Base-by-base conservation (phyloP, 192 early-diverging fungal genomes). In the Dispira simplex region DNA sequence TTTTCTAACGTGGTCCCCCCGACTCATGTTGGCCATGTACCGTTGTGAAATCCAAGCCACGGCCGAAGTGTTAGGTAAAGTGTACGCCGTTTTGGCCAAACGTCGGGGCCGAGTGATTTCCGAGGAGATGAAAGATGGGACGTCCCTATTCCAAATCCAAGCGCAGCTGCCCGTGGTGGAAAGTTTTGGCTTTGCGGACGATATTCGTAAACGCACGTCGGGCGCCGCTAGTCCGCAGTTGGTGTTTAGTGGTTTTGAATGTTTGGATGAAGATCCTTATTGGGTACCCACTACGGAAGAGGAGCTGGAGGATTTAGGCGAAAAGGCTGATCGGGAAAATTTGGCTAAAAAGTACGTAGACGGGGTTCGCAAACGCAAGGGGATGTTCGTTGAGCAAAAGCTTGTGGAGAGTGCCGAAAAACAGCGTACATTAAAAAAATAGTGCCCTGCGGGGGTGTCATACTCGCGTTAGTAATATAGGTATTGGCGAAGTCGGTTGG, bases 231-330 rank as follows among this genome's bases (percentile, higher is more conserved):
- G 83, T 64, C 97, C 97, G 2, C 89, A 97, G 66, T 76, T 99
- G 27, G 85, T 99, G 45, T 99, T 97, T 75, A 84, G 79, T 46
- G 94, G 95, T 3, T 99, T 92, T 71, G 94, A 97, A 70, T 70
- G 88, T 55, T 71, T 98, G 46, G 89, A 98, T 54, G 75, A 82
- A 53, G 95, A 99, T 72, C 97, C 97, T 14, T 98, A 94, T 79
- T 99, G 95, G 97, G 93, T 95, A 8, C 97, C 97, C 8, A 91
- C 85, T 8, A 98, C 97, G 5, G 86, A 93, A 65, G 93, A 97
- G 72, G 94, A 98, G 74, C 75, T 99, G 62, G 97, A 99, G 70
- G 97, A 99, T 70, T 67, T 98, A 59, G 95, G 97, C 43, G 94
- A 95, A 58, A 98, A 96, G 77, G 91, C 95, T 0, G 97, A 98